Evolutionary conservation across 176 grass and related monocot genomes (phyloP).

Genomic region (Sorghum bicolor): Sorghum_bicolor_NCBIv3 NC_012879.2:58510001-58510500

Average conservation of each 20-base stretch:
- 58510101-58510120: conserved; percentile 55
- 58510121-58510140: conserved; percentile 53
- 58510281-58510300: conserved; percentile 45
- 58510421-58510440: conserved; percentile 51
- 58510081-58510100: conserved; percentile 55
- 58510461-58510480: conserved; percentile 67
- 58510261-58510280: conserved; percentile 58
- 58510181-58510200: conserved; percentile 36
- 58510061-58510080: conserved; percentile 67
- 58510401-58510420: conserved; percentile 54
- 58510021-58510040: conserved; percentile 45
- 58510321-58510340: conserved; percentile 62
- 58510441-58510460: conserved; percentile 57
- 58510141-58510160: conserved; percentile 57
- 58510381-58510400: conserved; percentile 64
- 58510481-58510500: conserved; percentile 81
- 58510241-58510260: conserved; percentile 56
- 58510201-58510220: conserved; percentile 56
- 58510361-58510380: conserved; percentile 63
- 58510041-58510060: conserved; percentile 65
- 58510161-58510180: conserved; percentile 47
- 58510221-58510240: conserved; percentile 47
- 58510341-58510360: conserved; percentile 49
- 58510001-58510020: conserved; percentile 59
- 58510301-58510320: conserved; percentile 49